Conservation (phyloP, 208 protist species). For the Leishmania braziliensis region DNA sequence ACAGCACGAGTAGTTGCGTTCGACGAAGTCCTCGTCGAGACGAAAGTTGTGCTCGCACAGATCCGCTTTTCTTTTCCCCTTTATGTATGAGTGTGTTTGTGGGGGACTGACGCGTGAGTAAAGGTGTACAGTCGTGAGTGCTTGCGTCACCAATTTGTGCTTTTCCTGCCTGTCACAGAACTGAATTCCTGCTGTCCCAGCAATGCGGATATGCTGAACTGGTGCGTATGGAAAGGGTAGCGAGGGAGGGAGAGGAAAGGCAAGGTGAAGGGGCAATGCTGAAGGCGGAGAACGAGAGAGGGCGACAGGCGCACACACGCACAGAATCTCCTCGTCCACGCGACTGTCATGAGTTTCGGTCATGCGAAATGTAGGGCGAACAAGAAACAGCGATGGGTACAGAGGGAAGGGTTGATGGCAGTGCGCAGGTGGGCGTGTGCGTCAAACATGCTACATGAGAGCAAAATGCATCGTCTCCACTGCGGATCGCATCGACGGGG, state of each 20-base stretch:
- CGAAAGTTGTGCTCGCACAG: too few species aligned
- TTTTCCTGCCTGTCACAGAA: too few species aligned
- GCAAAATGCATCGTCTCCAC: neutral
- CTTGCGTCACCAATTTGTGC: too few species aligned
- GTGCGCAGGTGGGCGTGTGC: neutral
- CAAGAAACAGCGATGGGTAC: neutral
- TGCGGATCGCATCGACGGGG: neutral
- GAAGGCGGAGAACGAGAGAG: conserved; percentile 1
- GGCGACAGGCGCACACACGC: neutral
- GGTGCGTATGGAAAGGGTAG: neutral
- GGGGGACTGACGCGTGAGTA: neutral
- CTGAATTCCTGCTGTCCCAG: too few species aligned
- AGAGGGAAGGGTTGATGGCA: neutral
- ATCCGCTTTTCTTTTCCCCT: neutral
- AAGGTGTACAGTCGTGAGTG: too few species aligned
- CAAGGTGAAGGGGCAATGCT: neutral
- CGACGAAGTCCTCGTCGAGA: too few species aligned
- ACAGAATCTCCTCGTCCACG: neutral
- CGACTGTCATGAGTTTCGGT: neutral
- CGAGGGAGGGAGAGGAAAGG: neutral
- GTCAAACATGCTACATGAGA: neutral
- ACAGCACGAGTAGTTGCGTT: too few species aligned
- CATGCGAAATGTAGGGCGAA: neutral
- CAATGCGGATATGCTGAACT: neutral
- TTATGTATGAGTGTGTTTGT: neutral